Base-by-base conservation (phyloP, 2,329 filamentous ascomycete species). In the Cryphonectria naterciae region DNA sequence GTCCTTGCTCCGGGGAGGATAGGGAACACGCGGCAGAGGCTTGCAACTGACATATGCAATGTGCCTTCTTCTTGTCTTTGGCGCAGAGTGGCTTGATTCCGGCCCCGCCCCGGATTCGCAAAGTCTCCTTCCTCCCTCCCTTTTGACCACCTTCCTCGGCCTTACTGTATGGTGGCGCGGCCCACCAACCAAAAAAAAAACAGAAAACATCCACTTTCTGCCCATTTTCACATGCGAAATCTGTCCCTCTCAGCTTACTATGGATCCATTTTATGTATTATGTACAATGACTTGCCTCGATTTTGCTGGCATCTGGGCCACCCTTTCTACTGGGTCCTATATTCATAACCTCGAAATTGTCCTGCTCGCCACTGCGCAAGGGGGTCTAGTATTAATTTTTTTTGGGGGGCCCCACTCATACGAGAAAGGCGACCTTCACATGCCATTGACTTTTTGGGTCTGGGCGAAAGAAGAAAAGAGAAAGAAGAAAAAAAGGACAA, bases 21-120 rank as follows among this genome's bases (percentile, higher is more conserved):
- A 39, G 8, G 8, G 58, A n/a, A 5, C 22, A 49, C 22, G 58
- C 35, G 58, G 22, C 35, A 61, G 58, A 32, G 58, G 54, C 46
- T 32, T 37, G 58, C 32, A 39, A 61, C 58, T 39, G 58, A 61
- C 58, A 61, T 39, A 35, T 61, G 58, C 35, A 61, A 61, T 61
- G 19, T 39, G 58, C 11, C 8, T 15, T 32, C 58, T 61, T 19
- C 58, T 61, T 19, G 54, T 49, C 46, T n/a, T n/a, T 4, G 46
- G 17, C 25, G 17, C 25, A n/a, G 35, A 39, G 35, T 61, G 58
- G 35, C 56, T 60, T 60, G 56, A n/a, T 60, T 17, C 54, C 25
- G 54, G 37, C 37, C 6, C 25, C 54, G n/a, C n/a, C 49, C 28
- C 6, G 32, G 56, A 22, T 60, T 37, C 4, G 11, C 6, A 49